Evolutionary conservation across 2,329 filamentous ascomycete species (phyloP), one percentile per base, ranked within the genome.

Genomic region (Fusarium keratoplasticum): DNA sequence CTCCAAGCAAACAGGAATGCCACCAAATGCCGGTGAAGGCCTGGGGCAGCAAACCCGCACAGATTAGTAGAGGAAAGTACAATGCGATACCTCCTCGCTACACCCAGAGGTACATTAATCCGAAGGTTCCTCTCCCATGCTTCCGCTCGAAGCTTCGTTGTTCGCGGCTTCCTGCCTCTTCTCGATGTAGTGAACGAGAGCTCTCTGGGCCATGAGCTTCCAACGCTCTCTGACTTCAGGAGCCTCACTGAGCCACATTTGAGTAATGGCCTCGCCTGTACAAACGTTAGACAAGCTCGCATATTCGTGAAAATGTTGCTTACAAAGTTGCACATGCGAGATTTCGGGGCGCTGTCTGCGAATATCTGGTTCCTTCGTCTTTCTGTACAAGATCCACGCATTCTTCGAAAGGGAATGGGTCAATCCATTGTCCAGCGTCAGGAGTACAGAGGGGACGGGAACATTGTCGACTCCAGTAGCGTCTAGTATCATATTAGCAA

Each of bases 281-380:
- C 10, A 25, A 22, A 18, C 31, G n/a, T 68, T 61, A 64, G 38
- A 60, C 50, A 31, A n/a, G 13, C 16, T 29, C 10, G 10, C n/a
- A 4, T 18, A 11, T 25, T 31, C 7, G 25, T 20, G 4, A 14
- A 20, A 27, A 52, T n/a, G n/a, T n/a, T 27, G 76, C 81, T 66
- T 72, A 83, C 81, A 82, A 22, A 83, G 76, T 29, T 80, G 75
- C 1, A 74, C 73, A 4, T 78, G 78, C 8, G 77, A 80, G n/a
- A 80, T 73, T 0, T 69, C 70, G 8, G 78, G 76, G 57, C 78
- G 66, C 9, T 64, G 64, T 14, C 74, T 64, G 13, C 38, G 38
- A 20, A 42, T 42, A 5, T 42, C 38, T 11, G n/a, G 38, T 20
- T 42, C 38, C n/a, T 42, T 42, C 10, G 38, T 13, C n/a, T 42